phyloP scores from a whole-genome alignment of 2,329 filamentous ascomycete genomes.

The Diplocarpon rosae region DNA sequence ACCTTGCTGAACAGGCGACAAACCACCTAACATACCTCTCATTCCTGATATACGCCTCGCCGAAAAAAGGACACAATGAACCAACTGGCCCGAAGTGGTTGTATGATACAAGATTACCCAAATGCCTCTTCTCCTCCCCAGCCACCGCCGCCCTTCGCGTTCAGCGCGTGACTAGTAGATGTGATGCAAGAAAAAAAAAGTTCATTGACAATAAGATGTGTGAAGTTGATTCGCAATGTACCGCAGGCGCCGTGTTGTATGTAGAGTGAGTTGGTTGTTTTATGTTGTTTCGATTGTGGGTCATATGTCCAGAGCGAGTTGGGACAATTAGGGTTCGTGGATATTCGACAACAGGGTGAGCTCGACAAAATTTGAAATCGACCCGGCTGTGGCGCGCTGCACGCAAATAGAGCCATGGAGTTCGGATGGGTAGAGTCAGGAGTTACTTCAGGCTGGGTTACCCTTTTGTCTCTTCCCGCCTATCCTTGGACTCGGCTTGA shows the following conservation, averaged over 20 bases:
- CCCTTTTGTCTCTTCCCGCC: constrained; percentile 30
- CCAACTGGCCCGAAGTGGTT: background rate
- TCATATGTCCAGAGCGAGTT: background rate
- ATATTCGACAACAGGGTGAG: background rate
- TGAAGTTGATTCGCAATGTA: background rate
- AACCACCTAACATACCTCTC: no score
- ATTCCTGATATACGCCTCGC: no score
- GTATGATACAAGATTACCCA: constrained; percentile 10
- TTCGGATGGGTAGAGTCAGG: background rate
- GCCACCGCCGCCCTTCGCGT: background rate
- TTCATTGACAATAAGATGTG: background rate
- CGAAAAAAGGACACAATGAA: background rate
- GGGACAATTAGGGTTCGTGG: background rate
- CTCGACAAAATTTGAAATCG: background rate
- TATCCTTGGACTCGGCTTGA: constrained; percentile 32
- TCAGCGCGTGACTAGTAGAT: background rate
- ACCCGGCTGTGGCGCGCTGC: background rate
- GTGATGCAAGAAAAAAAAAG: background rate
- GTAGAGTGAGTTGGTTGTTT: background rate
- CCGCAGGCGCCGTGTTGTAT: constrained; percentile 1
- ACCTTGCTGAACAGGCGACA: no score
- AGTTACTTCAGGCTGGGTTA: constrained; percentile 14
- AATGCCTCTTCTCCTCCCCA: background rate
- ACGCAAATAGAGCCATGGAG: background rate
- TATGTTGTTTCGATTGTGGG: no score